A percentile compares a stretch with the other conserved stretches of the same genome.
Evolutionary conservation across 495 filamentous ascomycete genomes (phyloP).

Genomic region (Podospora conica): DNA sequence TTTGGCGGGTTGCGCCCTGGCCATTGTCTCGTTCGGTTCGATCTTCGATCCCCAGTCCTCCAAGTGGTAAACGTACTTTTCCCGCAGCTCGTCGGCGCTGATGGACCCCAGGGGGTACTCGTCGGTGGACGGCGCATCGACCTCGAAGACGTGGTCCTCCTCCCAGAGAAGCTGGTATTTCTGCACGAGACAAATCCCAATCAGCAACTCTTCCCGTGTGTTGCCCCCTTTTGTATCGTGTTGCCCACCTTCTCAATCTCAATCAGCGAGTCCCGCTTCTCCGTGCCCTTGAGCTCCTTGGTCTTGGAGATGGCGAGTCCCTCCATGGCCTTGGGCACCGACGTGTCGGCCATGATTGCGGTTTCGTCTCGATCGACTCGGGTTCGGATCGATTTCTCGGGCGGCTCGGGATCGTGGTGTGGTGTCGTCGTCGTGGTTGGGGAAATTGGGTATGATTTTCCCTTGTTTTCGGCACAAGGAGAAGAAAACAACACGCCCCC

Average conservation of each 20-base stretch:
- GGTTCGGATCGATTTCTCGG: not conserved
- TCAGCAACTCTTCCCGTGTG: not conserved
- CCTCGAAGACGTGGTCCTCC: conserved; percentile 70
- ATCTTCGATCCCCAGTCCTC: not conserved
- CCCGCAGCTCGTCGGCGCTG: conserved; percentile 63
- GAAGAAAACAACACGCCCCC: not conserved
- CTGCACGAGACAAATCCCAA: conserved; percentile 12
- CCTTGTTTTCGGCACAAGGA: not conserved
- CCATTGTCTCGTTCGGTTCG: not conserved
- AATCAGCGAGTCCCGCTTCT: conserved; percentile 86
- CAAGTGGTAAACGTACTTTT: conserved; percentile 43
- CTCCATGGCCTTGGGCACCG: conserved; percentile 33
- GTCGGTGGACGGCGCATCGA: conserved; percentile 67
- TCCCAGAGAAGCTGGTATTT: conserved; percentile 88
- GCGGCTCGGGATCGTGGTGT: not conserved
- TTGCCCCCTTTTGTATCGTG: not conserved
- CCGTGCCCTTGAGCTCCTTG: conserved; percentile 58
- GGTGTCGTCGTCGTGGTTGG: not conserved
- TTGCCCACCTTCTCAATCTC: conserved; percentile 63
- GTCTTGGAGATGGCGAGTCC: conserved; percentile 39
- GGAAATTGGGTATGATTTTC: not conserved
- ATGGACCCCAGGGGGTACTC: conserved; percentile 70
- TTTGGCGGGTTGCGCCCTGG: not conserved
- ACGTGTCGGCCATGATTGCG: conserved; percentile 29
- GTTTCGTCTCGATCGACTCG: not conserved